A percentile compares a stretch with the other conserved stretches of the same genome.
Conservation (phyloP, 2,329 filamentous ascomycete genomes). For the Colletotrichum tanaceti region DNA sequence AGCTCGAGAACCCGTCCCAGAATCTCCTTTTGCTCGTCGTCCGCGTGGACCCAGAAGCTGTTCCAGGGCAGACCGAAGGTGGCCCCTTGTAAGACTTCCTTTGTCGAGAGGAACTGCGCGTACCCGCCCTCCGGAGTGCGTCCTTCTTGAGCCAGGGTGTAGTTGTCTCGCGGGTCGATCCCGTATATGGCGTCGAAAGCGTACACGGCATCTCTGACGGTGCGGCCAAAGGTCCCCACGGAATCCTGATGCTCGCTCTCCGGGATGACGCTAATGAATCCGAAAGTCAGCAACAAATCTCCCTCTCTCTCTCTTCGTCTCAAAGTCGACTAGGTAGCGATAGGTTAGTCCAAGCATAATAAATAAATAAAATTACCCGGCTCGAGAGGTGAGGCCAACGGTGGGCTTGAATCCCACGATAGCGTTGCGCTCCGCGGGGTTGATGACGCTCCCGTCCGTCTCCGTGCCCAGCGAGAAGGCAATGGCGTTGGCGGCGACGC, state of each 20-base stretch:
- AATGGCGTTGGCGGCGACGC: slow-evolving; percentile 71
- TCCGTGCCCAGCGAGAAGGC: slow-evolving; percentile 78
- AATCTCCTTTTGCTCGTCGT: slow-evolving; percentile 64
- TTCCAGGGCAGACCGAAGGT: slow-evolving; percentile 78
- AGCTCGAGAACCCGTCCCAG: slow-evolving; percentile 64
- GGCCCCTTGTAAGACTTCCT: slow-evolving; percentile 67
- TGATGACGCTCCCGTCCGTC: slow-evolving; percentile 79
- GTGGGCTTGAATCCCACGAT: slow-evolving; percentile 82
- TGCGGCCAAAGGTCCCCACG: slow-evolving; percentile 74
- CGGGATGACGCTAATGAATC: slow-evolving; percentile 68
- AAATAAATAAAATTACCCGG: no score
- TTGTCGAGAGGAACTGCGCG: slow-evolving; percentile 65
- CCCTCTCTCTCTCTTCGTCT: no score
- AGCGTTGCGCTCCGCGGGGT: slow-evolving; percentile 75
- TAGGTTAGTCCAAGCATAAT: no score
- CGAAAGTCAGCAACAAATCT: background rate
- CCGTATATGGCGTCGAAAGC: slow-evolving; percentile 77
- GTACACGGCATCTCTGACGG: slow-evolving; percentile 75
- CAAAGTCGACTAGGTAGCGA: no score
- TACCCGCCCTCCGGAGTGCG: slow-evolving; percentile 68
- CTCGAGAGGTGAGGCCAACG: slow-evolving; percentile 76
- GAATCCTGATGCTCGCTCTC: slow-evolving; percentile 76
- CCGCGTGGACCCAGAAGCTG: slow-evolving; percentile 74
- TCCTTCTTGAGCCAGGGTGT: slow-evolving; percentile 68
- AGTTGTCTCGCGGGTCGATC: slow-evolving; percentile 71